Evolutionary conservation across 164 flowering plant genomes (phyloP), one percentile per base, ranked within the genome.

Genomic region (Santalum album): DNA sequence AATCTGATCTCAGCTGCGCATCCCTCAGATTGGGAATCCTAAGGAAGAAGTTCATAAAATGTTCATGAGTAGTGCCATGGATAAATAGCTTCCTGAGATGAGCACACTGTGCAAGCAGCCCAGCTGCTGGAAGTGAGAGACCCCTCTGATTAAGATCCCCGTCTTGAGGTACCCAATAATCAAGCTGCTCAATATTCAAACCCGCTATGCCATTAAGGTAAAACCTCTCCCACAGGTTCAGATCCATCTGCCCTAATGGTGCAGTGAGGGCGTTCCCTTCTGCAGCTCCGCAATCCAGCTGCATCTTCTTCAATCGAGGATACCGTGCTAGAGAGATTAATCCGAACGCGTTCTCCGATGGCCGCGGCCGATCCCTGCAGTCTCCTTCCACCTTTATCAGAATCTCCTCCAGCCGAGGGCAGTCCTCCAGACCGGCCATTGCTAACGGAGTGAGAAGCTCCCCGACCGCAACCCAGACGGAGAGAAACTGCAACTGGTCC

Each of bases 101-200:
- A 6, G 22, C 7, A 52, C 99, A 85, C 42, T 82, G 70, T 1
- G 70, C 66, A 21, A 94, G 76, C 61, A 86, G 60, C 2, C 86
- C 99, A 6, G 76, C 92, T 0, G 81, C 92, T 0, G 97, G 95
- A n/a, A 90, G 85, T 1, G 92, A 75, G 0, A 94, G 67, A 52
- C 96, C 75, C 74, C 99, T 73, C 63, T 82, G 88, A 65, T 90
- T 87, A 9, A 94, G 85, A 40, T 90, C 96, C 69, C 83, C 66
- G 64, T 94, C 99, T 40, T 94, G 99, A 6, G 96, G 96, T 1
- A 95, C 96, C 99, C 99, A 94, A 51, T 94, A 94, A 67, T 94
- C 86, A 5, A 94, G 87, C 65, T 87, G 95, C 47, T 27, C 67
- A 9, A 90, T 80, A 1, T 50, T 71, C 71, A 90, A 55, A 22